Evolutionary conservation across 306 rosid genomes (phyloP), one percentile per base, ranked within the genome.

Genomic region (Rosa lucieae): DNA sequence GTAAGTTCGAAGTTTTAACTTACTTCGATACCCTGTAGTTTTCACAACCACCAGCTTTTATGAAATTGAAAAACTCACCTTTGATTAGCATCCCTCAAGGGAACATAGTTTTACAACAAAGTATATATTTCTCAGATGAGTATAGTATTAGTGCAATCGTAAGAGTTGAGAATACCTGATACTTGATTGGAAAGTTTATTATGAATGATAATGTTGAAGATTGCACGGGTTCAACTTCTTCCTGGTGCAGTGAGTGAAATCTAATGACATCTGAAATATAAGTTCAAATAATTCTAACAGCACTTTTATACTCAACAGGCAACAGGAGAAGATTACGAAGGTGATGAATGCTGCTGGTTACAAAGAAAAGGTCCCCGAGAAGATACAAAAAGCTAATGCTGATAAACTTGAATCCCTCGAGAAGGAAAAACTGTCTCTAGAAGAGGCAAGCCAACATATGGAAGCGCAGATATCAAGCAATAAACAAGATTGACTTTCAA

Each of bases 311-410:
- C 26, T 21, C 63, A 8, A 21, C 82, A 88, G 91, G 83, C 89
- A 90, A 86, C 88, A 82, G 43, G 98, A 88, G 53, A 94, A 78
- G 86, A 75, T 92, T 26, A 87, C 85, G 23, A 90, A 82, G 90
- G 86, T 72, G 72, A 84, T 89, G 77, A 88, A 78, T 59, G 89
- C 86, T 39, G 48, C 89, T 32, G 93, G 97, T n/a, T 94, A 94
- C 89, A 87, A 73, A 80, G 95, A 92, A 75, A 94, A 92, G 88
- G 97, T 88, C 49, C 86, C 86, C 0, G 66, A 77, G 10, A 74
- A 87, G 17, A 83, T 92, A 55, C 89, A 89, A 72, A 83, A 85
- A 3, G 93, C 86, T 67, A 81, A 91, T 52, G 84, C 74, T n/a
- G 84, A 85, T 37, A 94, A 88, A 90, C 86, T 92, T 8, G 86